phyloP scores from a whole-genome alignment of 495 filamentous ascomycete genomes.

The Darksidea phi region DNA sequence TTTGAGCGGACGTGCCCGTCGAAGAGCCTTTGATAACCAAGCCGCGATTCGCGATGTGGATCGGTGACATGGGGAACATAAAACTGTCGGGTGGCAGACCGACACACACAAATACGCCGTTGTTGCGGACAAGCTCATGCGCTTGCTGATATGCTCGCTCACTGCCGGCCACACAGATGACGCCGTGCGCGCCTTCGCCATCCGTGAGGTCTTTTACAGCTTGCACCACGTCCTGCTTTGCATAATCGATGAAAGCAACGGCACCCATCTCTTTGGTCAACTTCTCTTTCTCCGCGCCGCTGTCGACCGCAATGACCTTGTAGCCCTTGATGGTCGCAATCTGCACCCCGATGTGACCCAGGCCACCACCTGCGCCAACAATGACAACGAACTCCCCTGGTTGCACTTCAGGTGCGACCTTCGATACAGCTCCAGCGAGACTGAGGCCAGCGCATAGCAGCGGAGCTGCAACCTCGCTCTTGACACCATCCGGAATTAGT shows the following conservation, averaged over 20 bases:
- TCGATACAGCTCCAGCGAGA: slow-evolving; percentile 59
- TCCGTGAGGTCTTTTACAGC: slow-evolving; percentile 21
- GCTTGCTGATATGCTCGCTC: slow-evolving; percentile 28
- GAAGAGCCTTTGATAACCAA: slow-evolving; percentile 32
- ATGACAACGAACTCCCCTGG: slow-evolving; percentile 79
- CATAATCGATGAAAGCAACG: slow-evolving; percentile 70
- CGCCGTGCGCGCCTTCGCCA: slow-evolving; percentile 28
- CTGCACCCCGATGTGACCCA: slow-evolving; percentile 72
- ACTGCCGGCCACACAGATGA: slow-evolving; percentile 26
- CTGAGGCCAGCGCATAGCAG: slow-evolving; percentile 86
- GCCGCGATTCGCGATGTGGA: slow-evolving; percentile 29
- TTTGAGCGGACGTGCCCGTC: slow-evolving; percentile 24
- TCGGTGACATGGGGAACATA: slow-evolving; percentile 34
- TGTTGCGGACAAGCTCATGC: slow-evolving; percentile 17
- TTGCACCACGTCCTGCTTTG: slow-evolving; percentile 51
- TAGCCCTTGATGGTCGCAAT: slow-evolving; percentile 89
- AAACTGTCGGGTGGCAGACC: slow-evolving; percentile 26
- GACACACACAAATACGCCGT: slow-evolving; percentile 30
- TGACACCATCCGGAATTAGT: slow-evolving; percentile 68
- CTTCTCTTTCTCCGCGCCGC: slow-evolving; percentile 69
- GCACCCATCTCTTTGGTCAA: slow-evolving; percentile 83
- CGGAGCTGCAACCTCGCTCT: slow-evolving; percentile 66
- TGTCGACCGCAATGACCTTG: slow-evolving; percentile 73
- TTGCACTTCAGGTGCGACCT: slow-evolving; percentile 37
- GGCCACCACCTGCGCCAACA: slow-evolving; percentile 82